Conservation (phyloP, 164 flowering plant genomes). For the Magnolia changhungtana region DNA sequence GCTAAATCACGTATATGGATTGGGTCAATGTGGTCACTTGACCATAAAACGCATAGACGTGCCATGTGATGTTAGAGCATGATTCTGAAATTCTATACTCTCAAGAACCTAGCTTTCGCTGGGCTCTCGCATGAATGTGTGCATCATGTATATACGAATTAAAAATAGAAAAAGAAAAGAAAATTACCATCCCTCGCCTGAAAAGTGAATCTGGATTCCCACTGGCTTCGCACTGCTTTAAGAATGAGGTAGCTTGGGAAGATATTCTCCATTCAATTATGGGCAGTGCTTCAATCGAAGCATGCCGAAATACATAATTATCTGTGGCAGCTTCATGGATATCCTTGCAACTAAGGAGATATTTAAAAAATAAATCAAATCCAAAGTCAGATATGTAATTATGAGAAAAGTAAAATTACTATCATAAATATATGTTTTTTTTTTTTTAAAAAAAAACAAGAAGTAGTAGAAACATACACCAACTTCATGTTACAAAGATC, state of each 20-base stretch:
- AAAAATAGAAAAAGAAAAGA: neutral
- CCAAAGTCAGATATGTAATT: neutral
- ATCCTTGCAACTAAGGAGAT: slow-evolving; percentile 10
- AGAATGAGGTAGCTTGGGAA: neutral
- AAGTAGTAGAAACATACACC: neutral
- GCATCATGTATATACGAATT: too few relatives aligned
- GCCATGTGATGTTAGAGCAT: neutral
- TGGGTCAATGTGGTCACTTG: neutral
- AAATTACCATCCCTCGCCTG: slow-evolving; percentile 8
- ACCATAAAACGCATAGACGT: neutral
- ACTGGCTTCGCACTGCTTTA: neutral
- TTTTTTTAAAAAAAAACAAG: neutral
- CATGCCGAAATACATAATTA: neutral
- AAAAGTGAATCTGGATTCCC: slow-evolving; percentile 13
- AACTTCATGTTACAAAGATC: neutral
- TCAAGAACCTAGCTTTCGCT: too few relatives aligned
- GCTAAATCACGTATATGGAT: too few relatives aligned
- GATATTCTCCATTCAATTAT: neutral
- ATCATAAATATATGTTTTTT: neutral
- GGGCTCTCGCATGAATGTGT: too few relatives aligned
- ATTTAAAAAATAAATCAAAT: neutral
- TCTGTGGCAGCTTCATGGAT: neutral
- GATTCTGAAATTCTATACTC: too few relatives aligned
- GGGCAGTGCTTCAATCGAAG: neutral
- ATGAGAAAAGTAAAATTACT: neutral